Percentiles rank a stretch among this genome's conserved stretches.
Evolutionary conservation across 2,329 filamentous ascomycete species (phyloP).

Genomic region (Akanthomyces uredinophilus): DNA sequence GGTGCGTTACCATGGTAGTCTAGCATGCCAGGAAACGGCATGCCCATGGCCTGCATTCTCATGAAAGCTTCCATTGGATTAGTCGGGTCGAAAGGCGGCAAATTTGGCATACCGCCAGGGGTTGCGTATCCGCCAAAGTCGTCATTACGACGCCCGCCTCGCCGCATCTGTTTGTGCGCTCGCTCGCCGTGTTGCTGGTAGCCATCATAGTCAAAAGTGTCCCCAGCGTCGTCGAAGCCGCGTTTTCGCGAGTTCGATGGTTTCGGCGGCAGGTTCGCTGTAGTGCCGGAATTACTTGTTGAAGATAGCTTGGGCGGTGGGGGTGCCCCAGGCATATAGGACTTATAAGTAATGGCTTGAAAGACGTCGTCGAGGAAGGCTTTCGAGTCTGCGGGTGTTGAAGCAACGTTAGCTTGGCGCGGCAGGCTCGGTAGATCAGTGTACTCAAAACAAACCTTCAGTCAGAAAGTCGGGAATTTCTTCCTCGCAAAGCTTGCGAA

Average conservation of each 20-base stretch:
- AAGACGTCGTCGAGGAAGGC: conserved; percentile 69
- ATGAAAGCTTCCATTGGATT: conserved; percentile 58
- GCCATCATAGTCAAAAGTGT: conserved; percentile 20
- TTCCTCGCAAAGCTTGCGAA: conserved; percentile 62
- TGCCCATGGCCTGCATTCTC: conserved; percentile 54
- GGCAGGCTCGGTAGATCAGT: neutral
- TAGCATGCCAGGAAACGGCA: conserved; percentile 37
- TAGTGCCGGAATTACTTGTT: neutral
- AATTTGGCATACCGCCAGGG: conserved; percentile 13
- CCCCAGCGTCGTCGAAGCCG: conserved; percentile 27
- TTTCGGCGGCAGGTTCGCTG: conserved; percentile 19
- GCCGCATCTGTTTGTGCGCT: conserved; percentile 55
- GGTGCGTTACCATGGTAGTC: conserved; percentile 29
- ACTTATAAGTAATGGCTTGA: conserved; percentile 55
- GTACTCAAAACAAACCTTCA: conserved; percentile 41
- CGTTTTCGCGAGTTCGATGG: conserved; percentile 28
- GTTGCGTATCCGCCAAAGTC: conserved; percentile 17
- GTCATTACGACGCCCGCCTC: conserved; percentile 38
- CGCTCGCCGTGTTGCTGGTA: conserved; percentile 33
- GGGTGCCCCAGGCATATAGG: conserved; percentile 52
- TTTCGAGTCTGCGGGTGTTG: conserved; percentile 28
- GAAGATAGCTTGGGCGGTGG: conserved; percentile 31
- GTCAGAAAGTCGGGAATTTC: conserved; percentile 73
- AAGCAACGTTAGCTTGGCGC: neutral
- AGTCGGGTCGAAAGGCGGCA: conserved; percentile 51